Base-by-base conservation (phyloP, 106 monocot species). In the Allium cepa region DNA sequence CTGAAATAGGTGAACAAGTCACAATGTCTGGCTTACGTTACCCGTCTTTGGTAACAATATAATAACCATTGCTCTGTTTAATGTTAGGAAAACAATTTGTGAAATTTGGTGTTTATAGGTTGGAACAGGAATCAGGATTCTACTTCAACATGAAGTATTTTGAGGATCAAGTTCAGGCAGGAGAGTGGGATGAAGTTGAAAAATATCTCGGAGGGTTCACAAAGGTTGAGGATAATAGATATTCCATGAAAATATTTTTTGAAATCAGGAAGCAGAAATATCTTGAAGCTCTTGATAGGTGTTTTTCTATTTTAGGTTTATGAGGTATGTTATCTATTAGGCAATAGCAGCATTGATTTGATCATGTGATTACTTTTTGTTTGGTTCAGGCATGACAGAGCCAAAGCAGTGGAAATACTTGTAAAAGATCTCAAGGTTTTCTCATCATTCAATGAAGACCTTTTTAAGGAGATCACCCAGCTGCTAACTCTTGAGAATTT, bases 251-350 rank as follows among this genome's bases (percentile, higher is more conserved):
- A 50, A 91, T 94, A 5, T 94, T 94, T 73, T 94, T 94, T 66
- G 94, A 94, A 81, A 94, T 94, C 59, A 85, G 94, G 72, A 94
- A 94, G 75, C 94, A 94, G 69, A 90, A 94, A 79, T 94, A 94
- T 69, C 90, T 94, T 65, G 94, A 94, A 83, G 94, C 94, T 28
- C 85, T 94, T 66, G 94, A 94, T 66, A 85, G 83, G 94, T 94
- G 51, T 59, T 11, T 53, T 52, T 52, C 26, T 13, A 12, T 51
- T 63, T 50, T 55, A 2, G 36, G 36, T 36, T 36, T 36, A 36
- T 36, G 36, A 36, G 36, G 5, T 36, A 9, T 46, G 26, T 78
- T 57, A 51, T 17, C n/a, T 15, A 47, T 26, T 12, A 56, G 59
- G 57, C 11, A 48, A 22, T 46, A 64, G 17, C 8, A 26, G 22